phyloP scores from a whole-genome alignment of 805 yeast genomes.

The Metschnikowia amazonensis region DNA sequence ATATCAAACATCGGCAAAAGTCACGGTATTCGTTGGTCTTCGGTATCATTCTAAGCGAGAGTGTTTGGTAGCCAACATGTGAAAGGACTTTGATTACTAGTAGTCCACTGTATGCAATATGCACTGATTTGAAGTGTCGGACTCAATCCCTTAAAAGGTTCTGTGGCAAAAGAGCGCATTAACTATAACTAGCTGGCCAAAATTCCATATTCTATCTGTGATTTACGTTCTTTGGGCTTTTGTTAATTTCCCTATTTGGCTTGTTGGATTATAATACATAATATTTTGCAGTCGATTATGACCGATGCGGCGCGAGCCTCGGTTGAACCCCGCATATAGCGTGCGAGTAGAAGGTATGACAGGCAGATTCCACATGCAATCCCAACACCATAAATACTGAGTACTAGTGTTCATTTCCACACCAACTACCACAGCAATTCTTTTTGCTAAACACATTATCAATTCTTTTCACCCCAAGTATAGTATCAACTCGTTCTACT shows the following conservation, averaged over 20 bases:
- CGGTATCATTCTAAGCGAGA: neutral
- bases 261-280: too few species aligned
- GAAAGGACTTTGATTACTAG: neutral
- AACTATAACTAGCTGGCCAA: too few species aligned
- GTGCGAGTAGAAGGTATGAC: neutral
- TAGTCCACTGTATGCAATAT: neutral
- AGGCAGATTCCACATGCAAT: conserved; percentile 2
- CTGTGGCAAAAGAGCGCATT: too few species aligned
- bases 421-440: too few species aligned
- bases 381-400: neutral
- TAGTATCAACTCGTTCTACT: neutral
- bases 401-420: neutral
- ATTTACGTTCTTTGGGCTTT: too few species aligned
- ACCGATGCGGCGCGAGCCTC: conserved; percentile 2
- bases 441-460: neutral
- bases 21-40: neutral
- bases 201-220: too few species aligned
- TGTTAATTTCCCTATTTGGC: too few species aligned
- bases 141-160: too few species aligned
- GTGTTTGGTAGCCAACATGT: neutral
- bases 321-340: conserved; percentile 2
- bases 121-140: too few species aligned
- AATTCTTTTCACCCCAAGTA: neutral
- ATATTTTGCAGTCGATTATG: neutral
- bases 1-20: neutral